Evolutionary conservation across 441 rosid genomes (phyloP).

Genomic region (Populus hybrid): DNA sequence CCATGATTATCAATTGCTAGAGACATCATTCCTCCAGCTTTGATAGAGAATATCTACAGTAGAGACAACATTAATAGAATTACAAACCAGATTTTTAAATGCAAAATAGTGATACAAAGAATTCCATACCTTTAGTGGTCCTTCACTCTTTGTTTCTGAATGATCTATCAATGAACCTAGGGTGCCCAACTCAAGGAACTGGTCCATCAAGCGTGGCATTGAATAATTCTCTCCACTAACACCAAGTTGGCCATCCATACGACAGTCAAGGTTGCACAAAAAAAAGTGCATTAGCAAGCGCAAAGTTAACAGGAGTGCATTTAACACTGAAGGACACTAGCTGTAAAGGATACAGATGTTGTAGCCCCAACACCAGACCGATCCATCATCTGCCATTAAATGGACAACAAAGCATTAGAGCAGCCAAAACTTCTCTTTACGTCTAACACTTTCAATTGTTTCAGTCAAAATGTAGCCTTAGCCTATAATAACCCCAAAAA

Average conservation of each 20-base stretch:
- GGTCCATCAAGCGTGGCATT: conserved; percentile 50
- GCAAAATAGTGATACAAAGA: not conserved
- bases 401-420: conserved; percentile 7
- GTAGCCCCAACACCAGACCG: conserved; percentile 94
- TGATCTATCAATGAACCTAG: conserved; percentile 30
- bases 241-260: conserved; percentile 94
- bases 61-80: conserved; percentile 5
- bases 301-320: not conserved
- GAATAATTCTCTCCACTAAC: conserved; percentile 46
- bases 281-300: conserved; percentile 12
- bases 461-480: conserved; percentile 2
- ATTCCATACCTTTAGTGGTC: conserved; percentile 48
- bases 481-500: not conserved
- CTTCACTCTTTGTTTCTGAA: conserved; percentile 29
- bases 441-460: not conserved
- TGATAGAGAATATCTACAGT: conserved; percentile 54
- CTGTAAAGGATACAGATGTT: conserved; percentile 77
- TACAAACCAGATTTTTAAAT: not conserved
- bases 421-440: not conserved
- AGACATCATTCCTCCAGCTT: conserved; percentile 91
- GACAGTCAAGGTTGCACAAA: conserved; percentile 2
- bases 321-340: not conserved
- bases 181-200: conserved; percentile 34
- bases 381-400: conserved; percentile 76
- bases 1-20: conserved; percentile 75